These are phyloP conservation scores for Chaetomiaceae sp. DNA, from an alignment of 2,329 filamentous ascomycete species.

Conservation along the genomic window DNA sequence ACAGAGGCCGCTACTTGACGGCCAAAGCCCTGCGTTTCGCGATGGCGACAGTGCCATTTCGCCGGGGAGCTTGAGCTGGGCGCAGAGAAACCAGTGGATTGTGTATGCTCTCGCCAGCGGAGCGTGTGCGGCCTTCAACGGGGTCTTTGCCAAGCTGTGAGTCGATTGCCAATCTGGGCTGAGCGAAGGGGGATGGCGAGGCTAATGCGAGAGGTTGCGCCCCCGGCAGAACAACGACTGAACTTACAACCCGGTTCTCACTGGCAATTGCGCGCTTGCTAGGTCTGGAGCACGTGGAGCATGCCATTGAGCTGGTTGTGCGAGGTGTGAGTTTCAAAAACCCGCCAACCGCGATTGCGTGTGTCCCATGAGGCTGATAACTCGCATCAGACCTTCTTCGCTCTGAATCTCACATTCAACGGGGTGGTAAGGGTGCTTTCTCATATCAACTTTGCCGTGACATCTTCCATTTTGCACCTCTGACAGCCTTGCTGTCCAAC, in stretches of 20 bases:
- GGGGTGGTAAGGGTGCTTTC: slow-evolving; percentile 47
- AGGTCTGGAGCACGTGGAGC: slow-evolving; percentile 36
- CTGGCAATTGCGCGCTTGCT: slow-evolving; percentile 38
- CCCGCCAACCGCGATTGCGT: background rate
- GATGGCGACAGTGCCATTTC: background rate
- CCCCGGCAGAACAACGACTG: slow-evolving; percentile 47
- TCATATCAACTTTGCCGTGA: background rate
- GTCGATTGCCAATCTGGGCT: slow-evolving; percentile 25
- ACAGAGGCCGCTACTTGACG: slow-evolving; percentile 21
- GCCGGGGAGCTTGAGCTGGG: slow-evolving; percentile 21
- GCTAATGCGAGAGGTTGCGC: background rate
- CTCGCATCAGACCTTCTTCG: slow-evolving; percentile 60
- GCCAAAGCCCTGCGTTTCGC: no score
- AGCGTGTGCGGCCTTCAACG: slow-evolving; percentile 73
- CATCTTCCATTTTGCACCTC: background rate
- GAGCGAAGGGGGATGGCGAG: background rate
- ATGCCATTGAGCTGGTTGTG: slow-evolving; percentile 42
- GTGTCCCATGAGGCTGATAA: slow-evolving; percentile 3
- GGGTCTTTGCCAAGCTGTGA: slow-evolving; percentile 77
- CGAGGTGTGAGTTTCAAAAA: slow-evolving; percentile 39
- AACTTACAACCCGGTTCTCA: slow-evolving; percentile 46
- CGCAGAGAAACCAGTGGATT: slow-evolving; percentile 49
- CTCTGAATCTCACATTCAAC: slow-evolving; percentile 68
- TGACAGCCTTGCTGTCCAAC: no score
- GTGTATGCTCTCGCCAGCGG: slow-evolving; percentile 67